phyloP scores from a whole-genome alignment of 257 asterid species.

The Ehretia macrophylla region DNA sequence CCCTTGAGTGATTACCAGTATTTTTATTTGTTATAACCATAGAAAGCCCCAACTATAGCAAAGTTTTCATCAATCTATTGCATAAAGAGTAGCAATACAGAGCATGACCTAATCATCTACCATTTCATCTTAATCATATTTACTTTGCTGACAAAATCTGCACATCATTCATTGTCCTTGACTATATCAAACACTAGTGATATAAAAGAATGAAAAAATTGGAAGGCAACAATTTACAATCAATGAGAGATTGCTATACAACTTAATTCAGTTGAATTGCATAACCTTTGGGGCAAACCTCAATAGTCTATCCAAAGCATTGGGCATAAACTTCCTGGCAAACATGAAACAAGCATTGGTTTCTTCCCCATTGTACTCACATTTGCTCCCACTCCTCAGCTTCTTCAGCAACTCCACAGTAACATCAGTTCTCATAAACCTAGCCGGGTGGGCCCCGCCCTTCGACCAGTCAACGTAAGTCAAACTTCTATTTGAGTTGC shows the following conservation, averaged over 20 bases:
- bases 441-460: conserved; percentile 82
- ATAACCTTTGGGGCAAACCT: conserved; percentile 67
- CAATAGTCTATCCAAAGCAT: conserved; percentile 59
- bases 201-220: conserved; percentile 18
- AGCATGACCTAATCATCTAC: too few relatives aligned
- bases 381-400: conserved; percentile 41
- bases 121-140: too few relatives aligned
- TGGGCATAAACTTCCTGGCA: conserved; percentile 66
- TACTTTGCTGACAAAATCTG: too few relatives aligned
- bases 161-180: too few relatives aligned
- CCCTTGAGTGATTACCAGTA: too few relatives aligned
- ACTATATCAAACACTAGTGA: too few relatives aligned
- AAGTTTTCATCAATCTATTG: too few relatives aligned
- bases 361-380: conserved; percentile 63
- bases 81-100: too few relatives aligned
- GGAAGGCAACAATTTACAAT: conserved; percentile 3
- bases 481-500: conserved; percentile 51
- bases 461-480: conserved; percentile 87
- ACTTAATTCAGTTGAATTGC: conserved; percentile 39
- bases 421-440: conserved; percentile 38
- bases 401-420: conserved; percentile 41
- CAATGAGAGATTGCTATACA: neutral
- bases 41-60: too few relatives aligned
- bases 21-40: too few relatives aligned
- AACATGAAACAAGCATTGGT: conserved; percentile 59